A percentile compares a stretch with the other conserved stretches of the same genome.
Evolutionary conservation across 2,329 filamentous ascomycete genomes (phyloP).

Genomic region (Lecanicillium sp.): DNA sequence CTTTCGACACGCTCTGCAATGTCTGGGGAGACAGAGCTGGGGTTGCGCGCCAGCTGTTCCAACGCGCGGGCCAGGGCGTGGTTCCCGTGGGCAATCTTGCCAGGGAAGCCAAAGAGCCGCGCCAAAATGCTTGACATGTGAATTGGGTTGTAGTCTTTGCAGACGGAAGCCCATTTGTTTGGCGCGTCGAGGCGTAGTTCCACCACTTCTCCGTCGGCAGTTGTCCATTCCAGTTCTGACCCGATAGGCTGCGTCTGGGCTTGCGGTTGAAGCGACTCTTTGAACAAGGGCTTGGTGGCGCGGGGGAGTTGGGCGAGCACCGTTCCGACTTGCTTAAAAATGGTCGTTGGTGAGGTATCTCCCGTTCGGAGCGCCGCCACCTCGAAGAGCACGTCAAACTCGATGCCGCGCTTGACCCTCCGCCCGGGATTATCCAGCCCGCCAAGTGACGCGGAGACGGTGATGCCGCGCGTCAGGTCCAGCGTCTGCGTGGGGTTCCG

Average conservation of each 20-base stretch:
- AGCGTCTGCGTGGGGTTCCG: constrained; percentile 6
- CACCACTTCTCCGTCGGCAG: constrained; percentile 7
- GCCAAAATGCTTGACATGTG: constrained; percentile 9
- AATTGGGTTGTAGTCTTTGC: constrained; percentile 10
- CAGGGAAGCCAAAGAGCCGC: constrained; percentile 7
- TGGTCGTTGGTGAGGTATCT: constrained; percentile 6
- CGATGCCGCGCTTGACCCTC: constrained; percentile 8
- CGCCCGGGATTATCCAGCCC: constrained; percentile 4
- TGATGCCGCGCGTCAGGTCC: constrained; percentile 5
- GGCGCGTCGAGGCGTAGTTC: constrained; percentile 7
- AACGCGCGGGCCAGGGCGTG: constrained; percentile 8
- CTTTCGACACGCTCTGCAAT: constrained; percentile 1
- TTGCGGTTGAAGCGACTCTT: background rate
- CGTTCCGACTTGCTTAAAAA: constrained; percentile 7
- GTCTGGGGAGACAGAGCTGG: background rate
- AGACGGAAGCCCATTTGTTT: constrained; percentile 8
- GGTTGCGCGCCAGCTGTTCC: constrained; percentile 3
- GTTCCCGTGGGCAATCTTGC: constrained; percentile 9
- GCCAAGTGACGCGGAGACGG: constrained; percentile 8
- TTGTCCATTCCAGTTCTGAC: constrained; percentile 3
- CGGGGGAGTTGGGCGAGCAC: constrained; percentile 6
- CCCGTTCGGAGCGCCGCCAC: constrained; percentile 5
- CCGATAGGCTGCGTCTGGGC: background rate
- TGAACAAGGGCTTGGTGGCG: constrained; percentile 6
- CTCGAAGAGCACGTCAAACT: constrained; percentile 8